phyloP scores from a whole-genome alignment of 2,329 filamentous ascomycete species.

The Fusarium guadeloupense region DNA sequence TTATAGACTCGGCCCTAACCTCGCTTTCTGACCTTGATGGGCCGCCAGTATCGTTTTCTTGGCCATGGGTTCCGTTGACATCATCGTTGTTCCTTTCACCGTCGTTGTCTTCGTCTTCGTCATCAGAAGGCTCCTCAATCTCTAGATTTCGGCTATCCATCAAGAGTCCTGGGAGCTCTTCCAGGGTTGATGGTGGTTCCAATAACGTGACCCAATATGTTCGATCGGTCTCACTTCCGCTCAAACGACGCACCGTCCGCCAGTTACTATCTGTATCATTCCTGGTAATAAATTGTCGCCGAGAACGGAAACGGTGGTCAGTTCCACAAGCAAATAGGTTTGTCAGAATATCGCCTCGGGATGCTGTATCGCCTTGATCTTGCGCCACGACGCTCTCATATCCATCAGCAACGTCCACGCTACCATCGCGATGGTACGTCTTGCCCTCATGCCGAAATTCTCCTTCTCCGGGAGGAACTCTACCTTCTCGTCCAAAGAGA shows the following conservation, averaged over 20 bases:
- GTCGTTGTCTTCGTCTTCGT: conserved; percentile 42
- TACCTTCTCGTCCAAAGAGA: conserved; percentile 76
- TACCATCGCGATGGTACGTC: conserved; percentile 67
- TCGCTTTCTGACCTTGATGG: conserved; percentile 53
- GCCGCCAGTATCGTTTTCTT: conserved; percentile 43
- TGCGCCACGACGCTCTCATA: conserved; percentile 65
- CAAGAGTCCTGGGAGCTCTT: conserved; percentile 55
- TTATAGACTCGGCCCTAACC: conserved; percentile 50
- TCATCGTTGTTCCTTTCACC: conserved; percentile 32
- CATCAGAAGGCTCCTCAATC: conserved; percentile 43
- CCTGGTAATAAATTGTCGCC: conserved; percentile 43
- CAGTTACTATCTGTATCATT: conserved; percentile 49
- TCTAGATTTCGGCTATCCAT: conserved; percentile 45
- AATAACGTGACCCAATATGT: conserved; percentile 57
- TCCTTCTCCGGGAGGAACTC: conserved; percentile 70
- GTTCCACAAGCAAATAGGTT: conserved; percentile 58
- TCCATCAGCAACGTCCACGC: conserved; percentile 70
- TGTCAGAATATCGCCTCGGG: conserved; percentile 68
- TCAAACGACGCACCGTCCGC: conserved; percentile 47
- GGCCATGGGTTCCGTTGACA: conserved; percentile 39
- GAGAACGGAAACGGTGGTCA: conserved; percentile 43
- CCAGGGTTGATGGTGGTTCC: conserved; percentile 56
- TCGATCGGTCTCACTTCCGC: conserved; percentile 46
- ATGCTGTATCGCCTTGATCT: conserved; percentile 67
- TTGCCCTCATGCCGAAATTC: conserved; percentile 71